phyloP scores from a whole-genome alignment of 2,329 filamentous ascomycete genomes.

The Phoma herbarum region DNA sequence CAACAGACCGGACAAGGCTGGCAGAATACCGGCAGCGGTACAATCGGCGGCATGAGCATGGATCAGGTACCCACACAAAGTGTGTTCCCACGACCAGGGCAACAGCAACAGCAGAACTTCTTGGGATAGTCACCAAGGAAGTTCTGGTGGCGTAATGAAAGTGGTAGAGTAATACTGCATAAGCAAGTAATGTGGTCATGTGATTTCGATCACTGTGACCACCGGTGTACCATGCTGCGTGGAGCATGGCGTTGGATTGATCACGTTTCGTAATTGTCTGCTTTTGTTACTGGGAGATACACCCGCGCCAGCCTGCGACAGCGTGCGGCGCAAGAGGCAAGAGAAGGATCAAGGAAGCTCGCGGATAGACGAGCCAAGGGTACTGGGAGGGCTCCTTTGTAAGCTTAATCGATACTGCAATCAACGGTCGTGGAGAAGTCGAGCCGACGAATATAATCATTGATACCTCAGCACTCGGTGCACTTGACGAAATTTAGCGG shows the following conservation, averaged over 20 bases:
- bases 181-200: constrained; percentile 8
- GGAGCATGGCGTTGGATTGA: constrained; percentile 7
- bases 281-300: constrained; percentile 10
- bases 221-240: constrained; percentile 7
- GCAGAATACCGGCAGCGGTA: constrained; percentile 79
- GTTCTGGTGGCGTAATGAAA: neutral
- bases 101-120: constrained; percentile 47
- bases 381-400: constrained; percentile 18
- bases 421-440: neutral
- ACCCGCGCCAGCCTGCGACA: constrained; percentile 9
- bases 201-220: constrained; percentile 3
- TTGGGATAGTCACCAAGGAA: constrained; percentile 30
- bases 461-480: constrained; percentile 9
- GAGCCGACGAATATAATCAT: constrained; percentile 14
- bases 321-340: neutral
- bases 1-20: constrained; percentile 88
- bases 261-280: constrained; percentile 4
- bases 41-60: constrained; percentile 76
- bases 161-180: neutral
- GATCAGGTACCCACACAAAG: constrained; percentile 81
- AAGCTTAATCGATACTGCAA: constrained; percentile 16
- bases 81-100: constrained; percentile 83
- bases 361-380: constrained; percentile 1
- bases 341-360: constrained; percentile 1
- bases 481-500: neutral